Base-by-base conservation (phyloP, 2,329 filamentous ascomycete genomes). In the Pestalotiopsis sp. region DNA sequence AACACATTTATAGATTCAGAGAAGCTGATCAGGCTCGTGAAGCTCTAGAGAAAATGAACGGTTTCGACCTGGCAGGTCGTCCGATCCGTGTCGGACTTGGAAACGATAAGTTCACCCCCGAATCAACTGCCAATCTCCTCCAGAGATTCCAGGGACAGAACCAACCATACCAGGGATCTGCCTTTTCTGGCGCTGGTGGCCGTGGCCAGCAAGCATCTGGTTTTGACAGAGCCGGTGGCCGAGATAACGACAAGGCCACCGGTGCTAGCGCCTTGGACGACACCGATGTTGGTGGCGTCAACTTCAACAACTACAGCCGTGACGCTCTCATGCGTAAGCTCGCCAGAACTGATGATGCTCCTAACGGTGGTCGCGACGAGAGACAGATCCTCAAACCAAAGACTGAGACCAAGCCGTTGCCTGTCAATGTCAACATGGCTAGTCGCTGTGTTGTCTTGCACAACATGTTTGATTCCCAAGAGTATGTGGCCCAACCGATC, bases 91-190 rank as follows among this genome's bases (percentile, higher is more conserved):
- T 99, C 82, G 96, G 96, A 82, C 93, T 99, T 85, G 96, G 96
- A 83, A 99, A 98, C 86, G 96, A 99, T 93, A 98, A 98, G 90
- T 98, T 98, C 84, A 98, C 95, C 83, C 93, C 95, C 78, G 96
- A 98, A 85, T 96, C 94, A 82, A 97, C 94, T 82, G 92, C 94
- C 81, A 95, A 93, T 83, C 89, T 97, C 80, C 86, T 97, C 79
- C 94, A 97, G 85, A 94, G 94, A 83, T 97, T 97, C 86, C 92
- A 94, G 81, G 92, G 92, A 79, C 91, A 93, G 82, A 91, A 90
- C 82, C 87, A 87, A 82, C 88, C 89, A 80, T 96, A 91, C 81
- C 94, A 97, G 85, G 94, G 94, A 79, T 98, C 95, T 71, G 90
- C 92, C 65, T 97, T 98, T 81, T 97, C 94, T 70, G 95, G 95